Conservation (phyloP, 768 basidiomycete genomes). For the Trametes cinnabarina region DNA sequence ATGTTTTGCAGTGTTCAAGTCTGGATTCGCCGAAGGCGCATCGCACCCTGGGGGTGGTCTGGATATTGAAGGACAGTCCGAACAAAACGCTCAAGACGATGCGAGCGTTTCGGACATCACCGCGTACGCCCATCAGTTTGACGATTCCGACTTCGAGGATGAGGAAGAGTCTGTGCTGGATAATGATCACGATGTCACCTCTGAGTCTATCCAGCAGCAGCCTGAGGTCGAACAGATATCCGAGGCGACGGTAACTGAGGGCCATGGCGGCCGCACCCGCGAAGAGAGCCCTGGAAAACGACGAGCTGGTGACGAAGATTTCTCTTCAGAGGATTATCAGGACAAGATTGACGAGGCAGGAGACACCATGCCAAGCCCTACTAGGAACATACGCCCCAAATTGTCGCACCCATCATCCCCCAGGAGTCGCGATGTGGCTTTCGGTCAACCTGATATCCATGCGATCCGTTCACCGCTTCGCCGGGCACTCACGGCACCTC, state of each 20-base stretch:
- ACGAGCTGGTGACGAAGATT: slow-evolving; percentile 1
- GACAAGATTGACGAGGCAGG: slow-evolving; percentile 37
- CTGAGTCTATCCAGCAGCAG: background rate
- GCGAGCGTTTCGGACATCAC: slow-evolving; percentile 51
- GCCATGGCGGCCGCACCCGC: background rate
- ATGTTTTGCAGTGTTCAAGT: slow-evolving; percentile 58
- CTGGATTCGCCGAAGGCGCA: slow-evolving; percentile 64
- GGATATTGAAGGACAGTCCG: slow-evolving; percentile 21
- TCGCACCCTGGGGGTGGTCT: slow-evolving; percentile 26
- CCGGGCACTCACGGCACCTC: background rate
- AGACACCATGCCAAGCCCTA: slow-evolving; percentile 18
- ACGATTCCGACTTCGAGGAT: slow-evolving; percentile 56
- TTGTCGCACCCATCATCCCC: slow-evolving; percentile 42
- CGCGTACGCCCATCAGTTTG: slow-evolving; percentile 34
- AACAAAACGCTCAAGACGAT: slow-evolving; percentile 19
- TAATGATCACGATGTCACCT: slow-evolving; percentile 32
- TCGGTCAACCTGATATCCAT: background rate
- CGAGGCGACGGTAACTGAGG: slow-evolving; percentile 11
- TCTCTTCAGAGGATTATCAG: slow-evolving; percentile 24
- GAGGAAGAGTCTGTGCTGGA: slow-evolving; percentile 46
- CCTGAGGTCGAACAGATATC: background rate
- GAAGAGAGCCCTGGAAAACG: background rate
- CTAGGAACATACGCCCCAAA: slow-evolving; percentile 34
- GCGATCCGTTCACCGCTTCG: background rate
- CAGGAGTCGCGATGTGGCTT: slow-evolving; percentile 22